phyloP scores from a whole-genome alignment of 2,329 filamentous ascomycete genomes.

The Alternaria sp. region DNA sequence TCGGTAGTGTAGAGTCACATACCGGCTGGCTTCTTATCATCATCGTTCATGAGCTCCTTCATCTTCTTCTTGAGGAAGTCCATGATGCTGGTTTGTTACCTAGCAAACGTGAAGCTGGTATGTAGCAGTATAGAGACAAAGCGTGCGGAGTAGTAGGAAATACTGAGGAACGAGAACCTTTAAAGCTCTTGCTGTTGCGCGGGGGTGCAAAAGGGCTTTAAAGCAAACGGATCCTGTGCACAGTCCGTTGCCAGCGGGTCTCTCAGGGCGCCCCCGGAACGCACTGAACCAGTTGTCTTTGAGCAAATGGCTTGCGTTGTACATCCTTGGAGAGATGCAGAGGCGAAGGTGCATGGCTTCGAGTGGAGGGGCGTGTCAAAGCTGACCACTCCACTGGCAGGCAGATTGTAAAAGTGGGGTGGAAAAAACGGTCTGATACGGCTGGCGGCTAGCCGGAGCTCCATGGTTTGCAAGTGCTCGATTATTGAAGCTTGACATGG shows the following conservation, averaged over 20 bases:
- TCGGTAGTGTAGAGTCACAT: constrained; percentile 11
- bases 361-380: constrained; percentile 16
- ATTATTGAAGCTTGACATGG: constrained; percentile 39
- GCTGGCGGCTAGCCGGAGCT: constrained; percentile 35
- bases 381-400: constrained; percentile 24
- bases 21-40: constrained; percentile 46
- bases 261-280: constrained; percentile 11
- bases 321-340: constrained; percentile 31
- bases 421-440: constrained; percentile 29
- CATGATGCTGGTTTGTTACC: constrained; percentile 38
- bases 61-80: constrained; percentile 59
- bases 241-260: constrained; percentile 23
- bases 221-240: constrained; percentile 26
- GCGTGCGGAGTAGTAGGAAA: not conserved
- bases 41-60: constrained; percentile 55
- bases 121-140: not conserved
- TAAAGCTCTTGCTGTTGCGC: constrained; percentile 14
- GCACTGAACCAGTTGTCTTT: constrained; percentile 17
- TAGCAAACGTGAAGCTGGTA: not conserved
- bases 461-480: constrained; percentile 25
- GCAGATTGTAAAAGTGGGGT: constrained; percentile 39
- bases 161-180: constrained; percentile 14
- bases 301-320: constrained; percentile 25
- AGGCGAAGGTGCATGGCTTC: constrained; percentile 22
- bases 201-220: constrained; percentile 31